Percentiles rank a stretch among this genome's conserved stretches.
These are phyloP conservation scores for Citeromyces siamensis DNA, from an alignment of 1,139 yeast species.

Conservation along the genomic window DNA sequence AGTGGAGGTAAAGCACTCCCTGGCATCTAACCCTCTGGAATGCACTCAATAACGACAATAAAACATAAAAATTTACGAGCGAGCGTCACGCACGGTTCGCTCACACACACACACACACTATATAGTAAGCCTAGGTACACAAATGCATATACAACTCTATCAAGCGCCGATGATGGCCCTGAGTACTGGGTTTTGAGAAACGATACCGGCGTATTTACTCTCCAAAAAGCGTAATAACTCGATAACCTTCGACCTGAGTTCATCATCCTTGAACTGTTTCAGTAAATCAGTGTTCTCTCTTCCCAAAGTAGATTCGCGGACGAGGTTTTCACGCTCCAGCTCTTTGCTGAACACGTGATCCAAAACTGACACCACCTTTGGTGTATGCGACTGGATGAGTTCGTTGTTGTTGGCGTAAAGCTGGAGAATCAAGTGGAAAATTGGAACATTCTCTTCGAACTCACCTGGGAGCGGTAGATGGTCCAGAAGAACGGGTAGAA, in stretches of 20 bases:
- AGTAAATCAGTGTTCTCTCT: conserved; percentile 68
- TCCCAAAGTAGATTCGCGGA: conserved; percentile 64
- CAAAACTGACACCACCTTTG: conserved; percentile 54
- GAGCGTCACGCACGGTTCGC: too few species aligned
- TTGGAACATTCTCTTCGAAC: conserved; percentile 86
- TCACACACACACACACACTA: too few species aligned
- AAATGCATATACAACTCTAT: background rate
- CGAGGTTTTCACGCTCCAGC: conserved; percentile 55
- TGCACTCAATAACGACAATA: too few species aligned
- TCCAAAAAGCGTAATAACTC: conserved; percentile 65
- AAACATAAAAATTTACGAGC: too few species aligned
- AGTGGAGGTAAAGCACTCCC: conserved; percentile 27
- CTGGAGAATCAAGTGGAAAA: conserved; percentile 64
- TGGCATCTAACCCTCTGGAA: too few species aligned
- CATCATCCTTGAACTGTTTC: conserved; percentile 68
- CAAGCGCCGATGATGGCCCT: conserved; percentile 28
- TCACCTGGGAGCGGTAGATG: conserved; percentile 86
- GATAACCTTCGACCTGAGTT: conserved; percentile 49
- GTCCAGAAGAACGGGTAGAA: conserved; percentile 61
- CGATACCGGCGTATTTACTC: conserved; percentile 46
- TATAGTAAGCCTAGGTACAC: background rate
- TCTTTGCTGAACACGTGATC: conserved; percentile 65
- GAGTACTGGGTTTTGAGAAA: conserved; percentile 42
- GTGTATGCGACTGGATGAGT: conserved; percentile 44
- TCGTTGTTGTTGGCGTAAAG: conserved; percentile 56